A percentile compares a stretch with the other conserved stretches of the same genome.
Conservation (phyloP, 1,284 basidiomycete genomes). For the Polyporus tsugae region DNA sequence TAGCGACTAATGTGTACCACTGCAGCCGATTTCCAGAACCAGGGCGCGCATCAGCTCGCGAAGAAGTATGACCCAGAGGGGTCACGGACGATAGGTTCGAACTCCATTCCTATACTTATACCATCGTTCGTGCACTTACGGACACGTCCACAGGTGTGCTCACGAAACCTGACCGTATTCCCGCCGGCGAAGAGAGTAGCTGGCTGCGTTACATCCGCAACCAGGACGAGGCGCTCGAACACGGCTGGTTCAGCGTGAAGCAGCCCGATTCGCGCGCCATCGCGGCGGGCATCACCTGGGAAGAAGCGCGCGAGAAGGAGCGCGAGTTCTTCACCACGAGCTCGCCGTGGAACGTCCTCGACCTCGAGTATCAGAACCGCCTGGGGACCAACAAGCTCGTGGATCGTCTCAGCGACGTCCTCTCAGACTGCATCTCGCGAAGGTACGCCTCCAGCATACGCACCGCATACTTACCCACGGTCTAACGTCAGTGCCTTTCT, state of each 20-base stretch:
- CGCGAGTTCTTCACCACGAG: conserved; percentile 70
- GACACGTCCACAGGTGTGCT: conserved; percentile 63
- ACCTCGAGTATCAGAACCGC: conserved; percentile 55
- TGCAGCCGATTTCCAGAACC: conserved; percentile 80
- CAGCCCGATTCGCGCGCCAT: conserved; percentile 70
- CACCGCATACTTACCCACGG: not conserved
- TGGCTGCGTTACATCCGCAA: conserved; percentile 72
- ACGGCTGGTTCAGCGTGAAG: conserved; percentile 81
- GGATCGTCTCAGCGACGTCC: conserved; percentile 42
- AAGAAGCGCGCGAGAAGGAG: conserved; percentile 66
- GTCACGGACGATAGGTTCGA: conserved; percentile 72
- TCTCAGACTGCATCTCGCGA: conserved; percentile 52
- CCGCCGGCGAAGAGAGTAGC: conserved; percentile 60
- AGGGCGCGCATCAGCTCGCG: conserved; percentile 69
- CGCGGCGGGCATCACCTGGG: conserved; percentile 63
- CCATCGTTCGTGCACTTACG: not conserved
- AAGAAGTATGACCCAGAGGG: conserved; percentile 65
- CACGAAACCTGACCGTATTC: conserved; percentile 84
- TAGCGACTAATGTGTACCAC: not conserved
- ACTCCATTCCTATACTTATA: not conserved
- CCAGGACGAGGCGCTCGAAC: conserved; percentile 56
- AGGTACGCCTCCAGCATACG: conserved; percentile 34
- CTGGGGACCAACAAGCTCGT: conserved; percentile 65
- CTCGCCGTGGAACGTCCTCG: conserved; percentile 64
- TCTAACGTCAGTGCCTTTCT: not conserved